These are phyloP conservation scores for Pseudovirgaria hyperparasitica DNA, from an alignment of 2,329 filamentous ascomycete genomes.

Conservation along the genomic window DNA sequence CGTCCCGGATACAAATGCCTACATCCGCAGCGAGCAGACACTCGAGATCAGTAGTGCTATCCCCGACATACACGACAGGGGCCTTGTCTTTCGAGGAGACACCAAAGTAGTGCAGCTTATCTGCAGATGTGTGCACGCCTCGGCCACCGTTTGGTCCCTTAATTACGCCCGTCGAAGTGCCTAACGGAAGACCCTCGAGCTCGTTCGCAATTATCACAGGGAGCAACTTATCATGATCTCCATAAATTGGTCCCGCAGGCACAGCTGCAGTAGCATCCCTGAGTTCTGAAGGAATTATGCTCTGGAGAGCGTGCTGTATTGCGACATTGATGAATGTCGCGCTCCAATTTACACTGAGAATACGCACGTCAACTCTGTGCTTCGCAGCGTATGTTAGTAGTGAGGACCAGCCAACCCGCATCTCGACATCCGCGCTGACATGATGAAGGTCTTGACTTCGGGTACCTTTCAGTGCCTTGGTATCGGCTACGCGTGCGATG, in stretches of 20 bases:
- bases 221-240: conserved; percentile 1
- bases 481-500: conserved; percentile 24
- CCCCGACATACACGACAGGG: conserved; percentile 31
- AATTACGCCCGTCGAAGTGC: conserved; percentile 15
- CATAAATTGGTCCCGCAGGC: conserved; percentile 2
- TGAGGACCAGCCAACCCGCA: conserved; percentile 23
- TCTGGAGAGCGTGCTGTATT: conserved; percentile 4
- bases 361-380: too few relatives aligned
- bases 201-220: conserved; percentile 22
- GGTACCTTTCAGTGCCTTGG: conserved; percentile 27
- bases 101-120: conserved; percentile 24
- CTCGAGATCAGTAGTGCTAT: conserved; percentile 35
- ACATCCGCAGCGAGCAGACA: conserved; percentile 31
- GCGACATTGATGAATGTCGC: conserved; percentile 26
- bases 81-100: conserved; percentile 1
- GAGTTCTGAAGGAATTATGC: neutral
- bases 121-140: conserved; percentile 24
- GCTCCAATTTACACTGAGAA: conserved; percentile 38
- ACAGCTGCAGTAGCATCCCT: neutral
- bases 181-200: conserved; percentile 15
- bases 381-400: too few relatives aligned
- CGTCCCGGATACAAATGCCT: conserved; percentile 33
- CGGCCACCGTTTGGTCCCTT: conserved; percentile 8
- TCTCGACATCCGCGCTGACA: conserved; percentile 11
- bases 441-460: conserved; percentile 15